These are phyloP conservation scores for Elasticomyces elasticus DNA, from an alignment of 495 filamentous ascomycete genomes.

Conservation along the genomic window DNA sequence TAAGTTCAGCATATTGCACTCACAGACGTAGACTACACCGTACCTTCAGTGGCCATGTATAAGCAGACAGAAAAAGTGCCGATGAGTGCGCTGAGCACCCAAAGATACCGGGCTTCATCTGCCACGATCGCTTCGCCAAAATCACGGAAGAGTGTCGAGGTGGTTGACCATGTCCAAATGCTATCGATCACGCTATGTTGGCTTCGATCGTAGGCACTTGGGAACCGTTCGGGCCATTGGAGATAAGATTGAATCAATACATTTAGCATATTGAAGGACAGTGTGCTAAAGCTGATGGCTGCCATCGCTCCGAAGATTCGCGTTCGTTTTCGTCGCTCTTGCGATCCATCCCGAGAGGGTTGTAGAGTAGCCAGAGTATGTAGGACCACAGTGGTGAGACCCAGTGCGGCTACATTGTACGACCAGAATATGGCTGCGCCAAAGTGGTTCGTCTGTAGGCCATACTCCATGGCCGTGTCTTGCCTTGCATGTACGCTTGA, in stretches of 20 bases:
- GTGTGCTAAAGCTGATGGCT: conserved; percentile 15
- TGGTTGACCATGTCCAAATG: conserved; percentile 15
- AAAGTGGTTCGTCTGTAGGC: background rate
- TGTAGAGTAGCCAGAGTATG: conserved; percentile 2
- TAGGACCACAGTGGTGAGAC: conserved; percentile 10
- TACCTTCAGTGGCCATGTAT: conserved; percentile 20
- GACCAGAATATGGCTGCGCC: conserved; percentile 19
- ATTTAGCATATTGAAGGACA: conserved; percentile 19
- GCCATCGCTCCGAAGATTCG: conserved; percentile 10
- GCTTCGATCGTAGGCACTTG: background rate
- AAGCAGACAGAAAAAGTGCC: conserved; percentile 8
- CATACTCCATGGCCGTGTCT: background rate
- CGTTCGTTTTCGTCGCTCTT: background rate
- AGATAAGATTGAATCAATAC: conserved; percentile 17
- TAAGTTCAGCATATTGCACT: background rate
- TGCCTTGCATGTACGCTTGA: no score
- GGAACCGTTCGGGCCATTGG: background rate
- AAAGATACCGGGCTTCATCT: conserved; percentile 3
- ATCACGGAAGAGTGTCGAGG: conserved; percentile 16
- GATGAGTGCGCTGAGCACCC: conserved; percentile 9
- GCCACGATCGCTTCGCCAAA: conserved; percentile 18
- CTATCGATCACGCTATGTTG: background rate
- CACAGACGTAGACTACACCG: background rate
- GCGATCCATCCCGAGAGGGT: background rate
- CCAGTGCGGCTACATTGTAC: conserved; percentile 19